Conservation (phyloP, 768 basidiomycete species). For the Boletus huronensis region DNA sequence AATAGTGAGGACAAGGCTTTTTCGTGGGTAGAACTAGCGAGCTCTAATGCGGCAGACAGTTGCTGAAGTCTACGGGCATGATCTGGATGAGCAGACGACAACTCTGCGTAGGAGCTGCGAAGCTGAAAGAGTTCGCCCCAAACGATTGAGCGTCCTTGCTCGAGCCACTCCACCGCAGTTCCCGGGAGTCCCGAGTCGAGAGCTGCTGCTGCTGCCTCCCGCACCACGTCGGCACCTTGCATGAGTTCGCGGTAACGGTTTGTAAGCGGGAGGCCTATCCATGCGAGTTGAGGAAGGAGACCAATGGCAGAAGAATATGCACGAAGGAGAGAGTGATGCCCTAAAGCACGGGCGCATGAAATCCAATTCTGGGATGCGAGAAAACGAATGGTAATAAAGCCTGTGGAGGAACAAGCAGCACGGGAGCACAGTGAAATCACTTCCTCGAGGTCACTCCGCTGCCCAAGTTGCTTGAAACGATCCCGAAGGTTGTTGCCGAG, state of each 20-base stretch:
- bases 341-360: background rate
- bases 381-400: background rate
- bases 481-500: background rate
- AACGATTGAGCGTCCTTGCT: constrained; percentile 15
- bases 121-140: constrained; percentile 13
- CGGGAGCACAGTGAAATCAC: background rate
- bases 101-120: constrained; percentile 3
- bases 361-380: background rate
- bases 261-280: background rate
- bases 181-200: background rate
- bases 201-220: constrained; percentile 10
- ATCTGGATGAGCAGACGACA: constrained; percentile 1
- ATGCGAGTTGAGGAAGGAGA: background rate
- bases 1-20: background rate
- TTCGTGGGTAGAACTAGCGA: background rate
- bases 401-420: background rate
- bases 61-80: constrained; percentile 1
- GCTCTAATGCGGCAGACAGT: constrained; percentile 1
- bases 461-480: background rate
- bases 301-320: background rate
- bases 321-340: background rate
- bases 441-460: background rate
- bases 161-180: constrained; percentile 16
- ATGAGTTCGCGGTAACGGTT: constrained; percentile 1
- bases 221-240: background rate